Percentiles rank a stretch among this genome's conserved stretches.
phyloP scores from a whole-genome alignment of 768 basidiomycete species.

The Collybia mongolica region DNA sequence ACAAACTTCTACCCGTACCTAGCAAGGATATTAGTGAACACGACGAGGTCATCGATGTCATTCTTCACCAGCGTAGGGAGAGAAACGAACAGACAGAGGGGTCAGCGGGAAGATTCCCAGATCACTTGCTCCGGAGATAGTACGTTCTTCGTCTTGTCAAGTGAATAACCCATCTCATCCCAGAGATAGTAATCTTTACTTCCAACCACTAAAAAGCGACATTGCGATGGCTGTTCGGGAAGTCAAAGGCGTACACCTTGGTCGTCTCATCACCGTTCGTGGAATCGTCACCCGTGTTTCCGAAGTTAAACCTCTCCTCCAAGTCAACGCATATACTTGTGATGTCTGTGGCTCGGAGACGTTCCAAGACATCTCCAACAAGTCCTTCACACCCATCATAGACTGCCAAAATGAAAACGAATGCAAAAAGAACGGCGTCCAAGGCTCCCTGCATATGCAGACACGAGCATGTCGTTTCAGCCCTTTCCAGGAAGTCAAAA shows the following conservation, averaged over 20 bases:
- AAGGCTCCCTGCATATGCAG: conserved; percentile 96
- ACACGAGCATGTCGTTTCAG: conserved; percentile 96
- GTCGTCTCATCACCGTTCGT: conserved; percentile 91
- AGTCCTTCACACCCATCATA: conserved; percentile 84
- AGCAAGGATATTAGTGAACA: conserved; percentile 89
- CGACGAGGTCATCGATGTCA: conserved; percentile 95
- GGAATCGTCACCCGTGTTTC: conserved; percentile 99
- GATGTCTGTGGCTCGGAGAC: conserved; percentile 98
- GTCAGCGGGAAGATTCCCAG: conserved; percentile 78
- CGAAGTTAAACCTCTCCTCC: conserved; percentile 95
- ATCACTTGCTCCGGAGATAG: conserved; percentile 93
- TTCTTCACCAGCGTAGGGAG: conserved; percentile 90
- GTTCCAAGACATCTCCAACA: conserved; percentile 94
- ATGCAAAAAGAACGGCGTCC: conserved; percentile 83
- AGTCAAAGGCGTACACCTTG: conserved; percentile 84
- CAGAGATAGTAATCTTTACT: conserved; percentile 81
- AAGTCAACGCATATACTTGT: conserved; percentile 98
- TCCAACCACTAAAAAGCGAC: conserved; percentile 80
- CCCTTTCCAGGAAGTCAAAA: conserved; percentile 98
- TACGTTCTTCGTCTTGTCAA: conserved; percentile 43
- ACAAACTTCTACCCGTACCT: conserved; percentile 84
- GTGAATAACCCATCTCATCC: conserved; percentile 12
- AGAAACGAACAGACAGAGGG: conserved; percentile 82
- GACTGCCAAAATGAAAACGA: conserved; percentile 87
- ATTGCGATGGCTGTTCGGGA: conserved; percentile 86